Evolutionary conservation across 345 rosid species (phyloP).

Genomic region (Capsella bursapastoris): DNA sequence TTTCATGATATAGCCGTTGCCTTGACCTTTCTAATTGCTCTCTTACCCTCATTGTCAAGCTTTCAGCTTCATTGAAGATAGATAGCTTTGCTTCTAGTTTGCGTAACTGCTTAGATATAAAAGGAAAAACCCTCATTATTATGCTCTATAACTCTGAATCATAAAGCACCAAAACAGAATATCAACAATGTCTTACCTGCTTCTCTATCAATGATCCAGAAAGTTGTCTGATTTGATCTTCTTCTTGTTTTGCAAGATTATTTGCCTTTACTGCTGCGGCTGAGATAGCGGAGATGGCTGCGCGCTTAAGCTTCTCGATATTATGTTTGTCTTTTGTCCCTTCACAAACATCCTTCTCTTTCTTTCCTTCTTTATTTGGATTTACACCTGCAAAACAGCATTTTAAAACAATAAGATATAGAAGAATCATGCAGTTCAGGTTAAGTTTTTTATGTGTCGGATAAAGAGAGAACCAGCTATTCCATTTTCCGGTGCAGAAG

Average conservation of each 20-base stretch:
- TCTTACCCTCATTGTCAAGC: slow-evolving; percentile 62
- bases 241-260: slow-evolving; percentile 81
- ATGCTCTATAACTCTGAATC: slow-evolving; percentile 9
- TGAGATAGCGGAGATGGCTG: slow-evolving; percentile 80
- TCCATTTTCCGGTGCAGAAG: slow-evolving; percentile 38
- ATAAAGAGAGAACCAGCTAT: slow-evolving; percentile 31
- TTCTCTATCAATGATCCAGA: slow-evolving; percentile 75
- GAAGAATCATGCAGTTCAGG: slow-evolving; percentile 3
- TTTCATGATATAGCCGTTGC: slow-evolving; percentile 87
- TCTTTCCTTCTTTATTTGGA: slow-evolving; percentile 46
- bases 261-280: slow-evolving; percentile 98
- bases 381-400: slow-evolving; percentile 40
- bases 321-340: slow-evolving; percentile 53
- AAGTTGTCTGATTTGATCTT: slow-evolving; percentile 80
- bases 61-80: slow-evolving; percentile 83
- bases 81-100: slow-evolving; percentile 86
- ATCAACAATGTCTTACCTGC: slow-evolving; percentile 58
- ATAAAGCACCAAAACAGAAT: slow-evolving; percentile 4
- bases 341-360: slow-evolving; percentile 50
- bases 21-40: slow-evolving; percentile 94
- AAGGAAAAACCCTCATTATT: neutral
- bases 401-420: slow-evolving; percentile 19
- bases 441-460: neutral
- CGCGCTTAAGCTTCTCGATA: slow-evolving; percentile 70
- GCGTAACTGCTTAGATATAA: slow-evolving; percentile 56